These are phyloP conservation scores for Sugiyamaella mastotermitis DNA, from an alignment of 805 yeast genomes.

Conservation along the genomic window DNA sequence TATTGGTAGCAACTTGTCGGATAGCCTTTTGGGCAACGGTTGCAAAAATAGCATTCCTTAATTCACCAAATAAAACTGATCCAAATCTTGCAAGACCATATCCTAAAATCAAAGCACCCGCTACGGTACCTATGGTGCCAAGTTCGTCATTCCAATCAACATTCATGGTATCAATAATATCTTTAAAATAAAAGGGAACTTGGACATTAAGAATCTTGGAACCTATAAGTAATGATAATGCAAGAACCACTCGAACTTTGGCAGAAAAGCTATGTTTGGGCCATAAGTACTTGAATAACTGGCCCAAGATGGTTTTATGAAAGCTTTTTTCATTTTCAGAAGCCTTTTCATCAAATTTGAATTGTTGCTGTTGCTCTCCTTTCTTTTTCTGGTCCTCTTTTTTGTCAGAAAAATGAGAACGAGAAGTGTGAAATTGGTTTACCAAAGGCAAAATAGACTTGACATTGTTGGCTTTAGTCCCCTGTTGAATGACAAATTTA, in stretches of 20 bases:
- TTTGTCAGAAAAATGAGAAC: not conserved
- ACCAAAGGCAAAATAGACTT: too few species aligned
- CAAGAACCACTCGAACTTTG: conserved; percentile 68
- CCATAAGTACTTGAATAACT: conserved; percentile 31
- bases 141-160: conserved; percentile 76
- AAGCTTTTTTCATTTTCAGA: conserved; percentile 7
- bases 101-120: conserved; percentile 66
- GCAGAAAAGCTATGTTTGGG: conserved; percentile 32
- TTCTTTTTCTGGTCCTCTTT: conserved; percentile 1
- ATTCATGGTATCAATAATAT: conserved; percentile 87
- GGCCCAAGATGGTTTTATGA: conserved; percentile 21
- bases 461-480: too few species aligned
- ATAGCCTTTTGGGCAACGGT: conserved; percentile 93
- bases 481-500: too few species aligned
- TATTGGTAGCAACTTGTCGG: conserved; percentile 78
- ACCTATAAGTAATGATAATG: conserved; percentile 64
- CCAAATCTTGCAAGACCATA: conserved; percentile 95
- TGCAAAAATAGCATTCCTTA: conserved; percentile 93
- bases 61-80: conserved; percentile 88
- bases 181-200: conserved; percentile 90
- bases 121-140: conserved; percentile 55
- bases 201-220: conserved; percentile 88
- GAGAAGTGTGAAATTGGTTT: too few species aligned
- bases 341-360: conserved; percentile 8
- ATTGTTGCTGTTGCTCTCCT: conserved; percentile 1